Base-by-base conservation (phyloP, 1,139 yeast genomes). In the Hansenula anomala region DNA sequence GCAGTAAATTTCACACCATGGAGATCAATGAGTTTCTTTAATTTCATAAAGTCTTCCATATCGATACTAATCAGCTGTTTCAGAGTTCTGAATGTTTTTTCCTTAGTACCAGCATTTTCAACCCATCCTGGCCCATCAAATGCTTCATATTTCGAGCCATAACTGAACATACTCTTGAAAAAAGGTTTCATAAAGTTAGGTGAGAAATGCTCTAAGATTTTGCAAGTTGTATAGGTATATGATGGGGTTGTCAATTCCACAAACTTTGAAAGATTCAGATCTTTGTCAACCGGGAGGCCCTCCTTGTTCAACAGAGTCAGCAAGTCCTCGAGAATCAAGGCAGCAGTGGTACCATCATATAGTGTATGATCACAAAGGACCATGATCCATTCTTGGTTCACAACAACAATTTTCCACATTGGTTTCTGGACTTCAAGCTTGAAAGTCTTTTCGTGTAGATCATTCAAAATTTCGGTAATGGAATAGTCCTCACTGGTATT, bases 281-380 rank as follows among this genome's bases (percentile, higher is more conserved):
- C 17, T 13, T 8, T 17, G 15, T 32, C 34, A n/a, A n/a, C n/a
- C n/a, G n/a, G n/a, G n/a, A n/a, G 17, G 22, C 16, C 4, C 17
- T 7, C n/a, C 44, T n/a, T n/a, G 8, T 38, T 38, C 20, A 39
- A 15, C 5, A 44, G 17, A 13, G 20, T 9, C 2, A 40, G 8
- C 4, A 47, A 28, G 20, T 49, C 54, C 24, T 49, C 47, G 4
- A 48, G 6, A 3, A 48, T 33, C 23, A 43, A 34, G 2, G 36
- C 38, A 9, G 36, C 44, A n/a, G 46, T 37, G 2, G 38, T 41
- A 1, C 54, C 54, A 39, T 49, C 54, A 20, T 33, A 30, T 9
- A 48, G 34, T 8, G 42, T 20, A 32, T 49, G 54, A 16, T 49
- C 49, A 33, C 38, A 42, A 4, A 41, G 41, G 17, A 45, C 22